A percentile compares a stretch with the other conserved stretches of the same genome.
Conservation (phyloP, 1,284 basidiomycete species). For the Trichosporon asahii region DNA sequence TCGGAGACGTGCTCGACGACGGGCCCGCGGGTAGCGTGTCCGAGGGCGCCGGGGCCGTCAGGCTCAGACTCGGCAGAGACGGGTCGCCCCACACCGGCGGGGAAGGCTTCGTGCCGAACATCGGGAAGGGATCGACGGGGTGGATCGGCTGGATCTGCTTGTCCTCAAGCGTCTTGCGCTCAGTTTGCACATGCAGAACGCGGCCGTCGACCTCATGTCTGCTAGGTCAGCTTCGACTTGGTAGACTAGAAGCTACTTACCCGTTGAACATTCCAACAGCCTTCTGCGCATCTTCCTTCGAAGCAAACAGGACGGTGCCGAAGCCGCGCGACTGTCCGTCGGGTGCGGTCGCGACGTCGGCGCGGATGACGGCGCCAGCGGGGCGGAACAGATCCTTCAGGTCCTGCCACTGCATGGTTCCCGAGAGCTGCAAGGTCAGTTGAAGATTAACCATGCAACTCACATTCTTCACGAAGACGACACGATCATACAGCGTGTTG, state of each 20-base stretch:
- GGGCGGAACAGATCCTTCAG: constrained; percentile 88
- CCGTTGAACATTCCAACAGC: constrained; percentile 83
- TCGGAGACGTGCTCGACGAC: constrained; percentile 15
- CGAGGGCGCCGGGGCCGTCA: not conserved
- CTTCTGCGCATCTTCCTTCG: constrained; percentile 76
- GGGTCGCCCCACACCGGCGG: constrained; percentile 14
- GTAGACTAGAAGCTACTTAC: constrained; percentile 56
- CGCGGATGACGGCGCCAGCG: constrained; percentile 79
- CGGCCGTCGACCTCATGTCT: constrained; percentile 47
- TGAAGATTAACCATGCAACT: constrained; percentile 29
- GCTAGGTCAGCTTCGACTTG: not conserved
- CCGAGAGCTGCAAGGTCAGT: constrained; percentile 66
- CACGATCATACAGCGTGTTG: constrained; percentile 51
- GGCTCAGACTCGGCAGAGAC: not conserved
- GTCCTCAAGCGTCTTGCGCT: constrained; percentile 34
- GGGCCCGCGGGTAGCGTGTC: not conserved
- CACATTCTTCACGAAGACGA: constrained; percentile 66
- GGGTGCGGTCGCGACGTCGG: constrained; percentile 80
- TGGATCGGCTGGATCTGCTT: constrained; percentile 25
- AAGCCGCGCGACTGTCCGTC: constrained; percentile 83
- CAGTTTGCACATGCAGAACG: constrained; percentile 44
- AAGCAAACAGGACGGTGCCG: constrained; percentile 80
- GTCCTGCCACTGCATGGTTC: constrained; percentile 97
- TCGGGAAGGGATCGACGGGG: constrained; percentile 22
- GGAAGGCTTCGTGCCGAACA: constrained; percentile 16